Evolutionary conservation across 1,139 yeast species (phyloP).

Genomic region (Komagataea norvegica): DNA sequence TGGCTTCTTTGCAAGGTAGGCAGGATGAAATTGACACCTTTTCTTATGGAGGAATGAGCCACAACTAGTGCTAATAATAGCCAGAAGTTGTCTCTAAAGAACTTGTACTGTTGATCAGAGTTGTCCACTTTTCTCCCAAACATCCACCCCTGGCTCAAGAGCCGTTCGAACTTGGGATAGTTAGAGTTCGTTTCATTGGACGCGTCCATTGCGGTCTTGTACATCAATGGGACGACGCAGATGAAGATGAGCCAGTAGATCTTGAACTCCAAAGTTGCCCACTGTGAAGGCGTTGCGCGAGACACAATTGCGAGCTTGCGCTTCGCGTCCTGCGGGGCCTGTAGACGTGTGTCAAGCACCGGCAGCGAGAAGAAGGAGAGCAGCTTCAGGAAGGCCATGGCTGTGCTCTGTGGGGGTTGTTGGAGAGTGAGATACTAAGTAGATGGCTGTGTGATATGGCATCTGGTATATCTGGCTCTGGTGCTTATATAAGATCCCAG

Average conservation of each 20-base stretch:
- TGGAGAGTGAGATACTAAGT: no score
- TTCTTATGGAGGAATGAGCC: slow-evolving; percentile 51
- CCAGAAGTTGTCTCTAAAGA: slow-evolving; percentile 77
- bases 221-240: slow-evolving; percentile 75
- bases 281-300: slow-evolving; percentile 52
- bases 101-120: slow-evolving; percentile 83
- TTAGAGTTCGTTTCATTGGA: slow-evolving; percentile 76
- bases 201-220: slow-evolving; percentile 76
- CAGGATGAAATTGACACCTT: slow-evolving; percentile 25
- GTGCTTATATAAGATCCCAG: no score
- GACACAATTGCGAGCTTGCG: slow-evolving; percentile 39
- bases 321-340: slow-evolving; percentile 46
- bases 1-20: slow-evolving; percentile 37
- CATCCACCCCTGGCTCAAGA: slow-evolving; percentile 70
- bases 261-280: slow-evolving; percentile 73
- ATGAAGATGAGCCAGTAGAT: slow-evolving; percentile 59
- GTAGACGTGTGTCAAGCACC: slow-evolving; percentile 69
- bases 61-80: slow-evolving; percentile 50
- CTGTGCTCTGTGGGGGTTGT: no score
- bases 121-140: slow-evolving; percentile 81
- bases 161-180: slow-evolving; percentile 55
- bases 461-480: no score
- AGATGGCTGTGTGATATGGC: no score
- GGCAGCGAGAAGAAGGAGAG: slow-evolving; percentile 60
- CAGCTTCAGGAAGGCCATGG: slow-evolving; percentile 8